These are phyloP conservation scores for Fusarium pseudograminearum DNA, from an alignment of 2,329 filamentous ascomycete species.

Conservation along the genomic window DNA sequence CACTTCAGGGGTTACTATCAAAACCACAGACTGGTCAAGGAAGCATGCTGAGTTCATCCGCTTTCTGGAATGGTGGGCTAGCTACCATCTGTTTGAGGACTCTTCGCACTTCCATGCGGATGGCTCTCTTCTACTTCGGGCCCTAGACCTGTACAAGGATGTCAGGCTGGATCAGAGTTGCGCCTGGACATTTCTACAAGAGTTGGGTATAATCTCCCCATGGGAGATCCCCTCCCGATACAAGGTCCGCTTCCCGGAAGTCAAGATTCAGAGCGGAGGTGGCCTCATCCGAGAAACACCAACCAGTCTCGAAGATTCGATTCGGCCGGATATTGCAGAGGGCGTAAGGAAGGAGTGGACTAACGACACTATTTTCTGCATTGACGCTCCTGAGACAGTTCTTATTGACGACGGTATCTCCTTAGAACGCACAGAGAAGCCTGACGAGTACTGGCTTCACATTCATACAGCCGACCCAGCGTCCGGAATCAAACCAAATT, in stretches of 20 bases:
- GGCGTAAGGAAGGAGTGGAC: constrained; percentile 69
- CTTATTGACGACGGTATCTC: constrained; percentile 87
- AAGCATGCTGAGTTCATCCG: constrained; percentile 65
- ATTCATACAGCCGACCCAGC: constrained; percentile 84
- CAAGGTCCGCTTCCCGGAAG: constrained; percentile 65
- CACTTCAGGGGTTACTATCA: constrained; percentile 39
- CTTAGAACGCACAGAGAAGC: constrained; percentile 67
- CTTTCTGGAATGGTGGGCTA: constrained; percentile 78
- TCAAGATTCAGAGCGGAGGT: constrained; percentile 58
- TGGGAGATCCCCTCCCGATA: constrained; percentile 78
- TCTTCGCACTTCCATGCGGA: constrained; percentile 68
- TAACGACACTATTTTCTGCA: constrained; percentile 74
- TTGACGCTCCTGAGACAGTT: constrained; percentile 73
- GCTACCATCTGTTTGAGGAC: constrained; percentile 64
- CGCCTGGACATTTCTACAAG: constrained; percentile 76
- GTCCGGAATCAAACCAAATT: constrained; percentile 72
- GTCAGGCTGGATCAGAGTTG: constrained; percentile 58
- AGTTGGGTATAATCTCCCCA: constrained; percentile 77
- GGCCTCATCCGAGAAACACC: constrained; percentile 55
- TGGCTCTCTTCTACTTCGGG: constrained; percentile 73
- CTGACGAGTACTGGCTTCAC: constrained; percentile 77
- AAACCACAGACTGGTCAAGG: constrained; percentile 48
- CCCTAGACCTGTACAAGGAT: constrained; percentile 69
- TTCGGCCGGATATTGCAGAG: constrained; percentile 59
- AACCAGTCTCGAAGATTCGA: constrained; percentile 50